Base-by-base conservation (phyloP, 495 filamentous ascomycete species). In the Aspergillus bertholletiae region DNA sequence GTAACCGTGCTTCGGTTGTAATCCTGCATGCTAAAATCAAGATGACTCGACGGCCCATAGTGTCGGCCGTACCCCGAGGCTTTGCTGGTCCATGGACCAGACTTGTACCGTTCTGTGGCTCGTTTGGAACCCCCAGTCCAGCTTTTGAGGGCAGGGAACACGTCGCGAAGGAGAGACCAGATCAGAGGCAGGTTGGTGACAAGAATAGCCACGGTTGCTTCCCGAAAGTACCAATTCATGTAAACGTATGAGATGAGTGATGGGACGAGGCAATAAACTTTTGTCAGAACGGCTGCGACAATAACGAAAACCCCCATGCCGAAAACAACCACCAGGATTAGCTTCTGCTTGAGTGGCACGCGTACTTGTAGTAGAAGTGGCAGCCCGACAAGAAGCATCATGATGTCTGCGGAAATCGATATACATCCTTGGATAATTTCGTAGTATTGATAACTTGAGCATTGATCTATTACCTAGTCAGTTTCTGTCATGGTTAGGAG, bases 141-240 rank as follows among this genome's bases (percentile, higher is more conserved):
- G 53, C 72, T 75, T 55, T 71, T 72, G 60, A 80, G 67, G 2
- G 65, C 67, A 6, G 79, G 78, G 68, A 88, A 87, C 30, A 81
- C 66, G 41, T 80, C 80, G 26, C 81, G 78, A 18, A 86, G 65
- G 3, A 85, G 75, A 1, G 83, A 81, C 84, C 84, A 88, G 54
- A 81, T 74, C 53, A 84, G 81, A 0, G 86, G 86, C 3, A 88
- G 68, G 58, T 88, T 88, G 51, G 82, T 80, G 13, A 87, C 83
- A 11, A 86, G 71, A 35, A 88, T 73, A 3, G 84, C 83, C 4
- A 85, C 86, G 5, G 78, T 78, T 17, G 79, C 79, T 78, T 89
- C 85, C n/a, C 86, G 82, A 59, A 81, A 76, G 65, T 89, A 88
- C 86, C 86, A 89, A 64, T 80, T 85, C 54, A 83, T 83, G 77